phyloP scores from a whole-genome alignment of 495 filamentous ascomycete species.

The Trichoderma orchidacearum region DNA sequence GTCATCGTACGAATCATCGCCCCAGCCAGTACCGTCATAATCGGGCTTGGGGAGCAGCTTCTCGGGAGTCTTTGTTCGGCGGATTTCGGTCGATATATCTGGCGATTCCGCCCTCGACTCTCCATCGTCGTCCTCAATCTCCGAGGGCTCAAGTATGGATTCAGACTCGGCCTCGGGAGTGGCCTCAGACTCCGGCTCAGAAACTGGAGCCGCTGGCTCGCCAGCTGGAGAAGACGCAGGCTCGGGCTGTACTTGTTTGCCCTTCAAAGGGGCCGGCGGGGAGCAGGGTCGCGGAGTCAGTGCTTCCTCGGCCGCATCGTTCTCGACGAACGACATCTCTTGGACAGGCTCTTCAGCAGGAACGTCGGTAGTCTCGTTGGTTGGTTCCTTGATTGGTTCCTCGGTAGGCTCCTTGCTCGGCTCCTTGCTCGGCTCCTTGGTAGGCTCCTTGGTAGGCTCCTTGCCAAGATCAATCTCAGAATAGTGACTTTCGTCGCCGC shows the following conservation, averaged over 20 bases:
- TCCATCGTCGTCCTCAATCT: constrained; percentile 29
- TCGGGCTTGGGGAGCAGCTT: constrained; percentile 34
- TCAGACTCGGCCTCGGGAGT: constrained; percentile 27
- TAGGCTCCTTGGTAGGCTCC: neutral
- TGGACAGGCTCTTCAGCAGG: neutral
- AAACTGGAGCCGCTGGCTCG: neutral
- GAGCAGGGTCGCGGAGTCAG: neutral
- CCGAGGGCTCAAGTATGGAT: constrained; percentile 3
- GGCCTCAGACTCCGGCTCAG: constrained; percentile 4
- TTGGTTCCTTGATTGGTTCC: constrained; percentile 5
- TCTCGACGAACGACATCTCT: neutral
- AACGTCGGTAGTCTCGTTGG: too few relatives aligned
- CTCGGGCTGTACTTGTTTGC: neutral
- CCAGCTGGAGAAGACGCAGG: neutral
- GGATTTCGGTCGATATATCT: neutral
- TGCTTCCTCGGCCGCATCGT: neutral
- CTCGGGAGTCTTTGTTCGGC: constrained; percentile 4
- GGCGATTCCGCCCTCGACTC: neutral
- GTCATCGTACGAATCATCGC: constrained; percentile 36
- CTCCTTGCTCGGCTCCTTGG: neutral
- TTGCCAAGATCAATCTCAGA: constrained; percentile 9
- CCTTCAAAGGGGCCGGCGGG: neutral
- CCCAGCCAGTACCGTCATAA: constrained; percentile 42
- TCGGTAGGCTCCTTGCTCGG: constrained; percentile 6
- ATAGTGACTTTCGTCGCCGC: constrained; percentile 13